phyloP scores from a whole-genome alignment of 2,329 filamentous ascomycete species.

The Beauveria sp. region DNA sequence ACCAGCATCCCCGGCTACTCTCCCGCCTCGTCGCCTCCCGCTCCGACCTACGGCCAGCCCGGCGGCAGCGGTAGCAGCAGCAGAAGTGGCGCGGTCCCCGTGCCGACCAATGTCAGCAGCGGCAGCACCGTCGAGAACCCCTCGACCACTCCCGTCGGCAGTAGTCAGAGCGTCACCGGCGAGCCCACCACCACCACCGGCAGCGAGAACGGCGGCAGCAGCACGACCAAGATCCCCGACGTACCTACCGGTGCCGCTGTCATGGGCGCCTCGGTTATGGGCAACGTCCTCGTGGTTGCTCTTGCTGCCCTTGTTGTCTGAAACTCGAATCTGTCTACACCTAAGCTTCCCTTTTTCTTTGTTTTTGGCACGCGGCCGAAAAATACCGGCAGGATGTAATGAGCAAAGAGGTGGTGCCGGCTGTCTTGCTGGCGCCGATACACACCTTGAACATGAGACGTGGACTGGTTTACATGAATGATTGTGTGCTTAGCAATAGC shows the following conservation, averaged over 20 bases:
- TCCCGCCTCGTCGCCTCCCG: not conserved
- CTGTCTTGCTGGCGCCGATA: not conserved
- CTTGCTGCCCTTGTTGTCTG: slow-evolving; percentile 5
- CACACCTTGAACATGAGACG: not conserved
- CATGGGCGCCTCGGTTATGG: not conserved
- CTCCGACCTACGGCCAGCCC: slow-evolving; percentile 5
- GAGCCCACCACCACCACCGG: slow-evolving; percentile 14
- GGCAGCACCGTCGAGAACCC: slow-evolving; percentile 14
- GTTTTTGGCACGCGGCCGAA: not conserved
- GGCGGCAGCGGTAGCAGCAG: not conserved
- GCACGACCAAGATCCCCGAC: not conserved
- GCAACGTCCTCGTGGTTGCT: slow-evolving; percentile 5
- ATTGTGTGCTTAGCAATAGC: slow-evolving; percentile 9
- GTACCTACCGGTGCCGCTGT: slow-evolving; percentile 7
- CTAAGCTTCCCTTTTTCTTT: not conserved
- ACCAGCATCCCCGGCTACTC: not conserved
- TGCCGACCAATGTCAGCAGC: slow-evolving; percentile 3
- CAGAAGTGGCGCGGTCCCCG: slow-evolving; percentile 12
- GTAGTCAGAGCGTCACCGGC: slow-evolving; percentile 11
- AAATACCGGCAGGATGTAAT: not conserved
- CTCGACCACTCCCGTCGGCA: slow-evolving; percentile 8
- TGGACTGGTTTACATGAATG: not conserved
- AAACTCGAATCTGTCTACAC: not conserved
- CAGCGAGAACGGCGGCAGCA: slow-evolving; percentile 10
- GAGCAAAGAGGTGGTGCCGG: not conserved